These are phyloP conservation scores for Hypoxylon sp. DNA, from an alignment of 2,329 filamentous ascomycete species.

Conservation along the genomic window DNA sequence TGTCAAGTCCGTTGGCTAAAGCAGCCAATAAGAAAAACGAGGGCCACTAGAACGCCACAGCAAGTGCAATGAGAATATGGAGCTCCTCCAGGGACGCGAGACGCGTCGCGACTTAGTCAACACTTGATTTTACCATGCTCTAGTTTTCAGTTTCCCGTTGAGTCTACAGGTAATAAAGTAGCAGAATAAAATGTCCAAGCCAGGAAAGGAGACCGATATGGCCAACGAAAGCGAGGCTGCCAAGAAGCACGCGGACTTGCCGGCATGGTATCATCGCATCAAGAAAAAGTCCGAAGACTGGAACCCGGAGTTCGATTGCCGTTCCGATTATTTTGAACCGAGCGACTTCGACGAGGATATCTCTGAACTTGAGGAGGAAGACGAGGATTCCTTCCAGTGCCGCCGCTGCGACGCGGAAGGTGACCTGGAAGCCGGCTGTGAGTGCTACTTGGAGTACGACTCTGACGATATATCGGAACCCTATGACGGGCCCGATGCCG, in stretches of 20 bases:
- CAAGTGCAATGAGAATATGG: not conserved
- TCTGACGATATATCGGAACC: conserved; percentile 4
- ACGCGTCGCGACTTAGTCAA: not conserved
- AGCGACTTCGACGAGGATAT: not conserved
- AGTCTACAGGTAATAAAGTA: not conserved
- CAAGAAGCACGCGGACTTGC: not conserved
- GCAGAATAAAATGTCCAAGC: too few species aligned
- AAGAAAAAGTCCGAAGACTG: not conserved
- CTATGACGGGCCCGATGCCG: not conserved
- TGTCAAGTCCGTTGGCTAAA: not conserved
- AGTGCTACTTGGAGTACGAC: not conserved
- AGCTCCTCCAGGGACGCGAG: not conserved
- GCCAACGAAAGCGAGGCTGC: not conserved
- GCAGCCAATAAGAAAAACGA: not conserved
- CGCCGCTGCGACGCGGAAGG: not conserved
- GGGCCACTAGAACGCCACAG: not conserved
- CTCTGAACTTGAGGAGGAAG: not conserved
- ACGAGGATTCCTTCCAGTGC: not conserved
- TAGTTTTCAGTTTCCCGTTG: not conserved
- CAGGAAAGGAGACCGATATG: not conserved
- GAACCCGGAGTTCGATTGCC: too few species aligned
- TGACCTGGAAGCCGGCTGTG: not conserved
- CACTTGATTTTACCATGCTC: not conserved
- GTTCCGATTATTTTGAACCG: not conserved
- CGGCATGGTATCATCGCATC: conserved; percentile 6